These are phyloP conservation scores for Cadophora sp. DNA, from an alignment of 2,329 filamentous ascomycete genomes.

Conservation along the genomic window DNA sequence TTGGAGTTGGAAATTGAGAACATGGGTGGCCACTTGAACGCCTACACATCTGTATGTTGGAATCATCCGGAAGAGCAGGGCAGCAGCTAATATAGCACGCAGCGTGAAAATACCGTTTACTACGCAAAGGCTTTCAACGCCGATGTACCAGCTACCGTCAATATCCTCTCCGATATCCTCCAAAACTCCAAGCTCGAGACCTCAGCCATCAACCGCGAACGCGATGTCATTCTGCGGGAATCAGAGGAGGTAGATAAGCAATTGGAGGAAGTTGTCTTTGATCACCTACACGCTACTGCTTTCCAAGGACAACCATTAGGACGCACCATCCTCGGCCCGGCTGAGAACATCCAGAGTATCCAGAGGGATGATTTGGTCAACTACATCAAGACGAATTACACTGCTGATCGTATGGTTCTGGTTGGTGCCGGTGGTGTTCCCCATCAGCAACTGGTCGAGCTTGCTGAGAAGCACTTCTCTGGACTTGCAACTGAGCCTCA, in stretches of 20 bases:
- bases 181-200: slow-evolving; percentile 99
- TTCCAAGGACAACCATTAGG: slow-evolving; percentile 96
- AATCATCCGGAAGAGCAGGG: slow-evolving; percentile 28
- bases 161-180: slow-evolving; percentile 98
- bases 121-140: slow-evolving; percentile 99
- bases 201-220: slow-evolving; percentile 92
- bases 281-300: slow-evolving; percentile 97
- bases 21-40: slow-evolving; percentile 99
- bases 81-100: slow-evolving; percentile 36
- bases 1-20: slow-evolving; percentile 99
- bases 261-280: slow-evolving; percentile 98
- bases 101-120: slow-evolving; percentile 99
- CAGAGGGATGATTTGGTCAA: slow-evolving; percentile 86
- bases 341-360: slow-evolving; percentile 98
- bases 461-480: slow-evolving; percentile 96
- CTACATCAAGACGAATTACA: slow-evolving; percentile 99
- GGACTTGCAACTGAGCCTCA: slow-evolving; percentile 77
- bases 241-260: slow-evolving; percentile 99
- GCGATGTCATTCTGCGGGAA: slow-evolving; percentile 97
- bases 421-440: slow-evolving; percentile 94
- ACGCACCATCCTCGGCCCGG: slow-evolving; percentile 96
- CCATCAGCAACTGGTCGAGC: slow-evolving; percentile 90
- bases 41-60: slow-evolving; percentile 92
- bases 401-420: slow-evolving; percentile 98
- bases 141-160: slow-evolving; percentile 94